Conservation (phyloP, 1,139 yeast species). For the Scheffersomyces segobiensis region DNA sequence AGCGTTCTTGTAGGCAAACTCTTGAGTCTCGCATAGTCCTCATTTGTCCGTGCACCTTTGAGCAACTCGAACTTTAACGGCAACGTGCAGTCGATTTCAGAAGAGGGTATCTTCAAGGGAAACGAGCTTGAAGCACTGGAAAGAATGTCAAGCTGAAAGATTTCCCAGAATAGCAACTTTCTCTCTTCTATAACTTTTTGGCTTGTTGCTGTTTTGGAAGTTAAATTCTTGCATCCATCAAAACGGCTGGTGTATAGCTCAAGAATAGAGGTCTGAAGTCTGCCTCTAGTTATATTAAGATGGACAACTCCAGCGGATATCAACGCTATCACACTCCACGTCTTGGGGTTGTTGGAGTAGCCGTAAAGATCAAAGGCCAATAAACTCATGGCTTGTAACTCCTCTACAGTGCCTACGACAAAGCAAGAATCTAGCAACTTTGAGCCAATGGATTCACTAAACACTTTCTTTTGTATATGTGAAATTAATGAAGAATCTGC, state of each 20-base stretch:
- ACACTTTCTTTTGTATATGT: neutral
- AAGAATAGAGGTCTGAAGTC: neutral
- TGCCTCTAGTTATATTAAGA: conserved; percentile 7
- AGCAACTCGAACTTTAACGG: neutral
- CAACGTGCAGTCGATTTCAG: neutral
- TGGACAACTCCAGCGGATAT: conserved; percentile 15
- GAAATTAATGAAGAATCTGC: neutral
- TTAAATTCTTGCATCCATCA: neutral
- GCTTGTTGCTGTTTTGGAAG: neutral
- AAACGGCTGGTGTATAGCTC: neutral
- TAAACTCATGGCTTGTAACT: conserved; percentile 24
- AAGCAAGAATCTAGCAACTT: conserved; percentile 12
- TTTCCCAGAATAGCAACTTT: neutral
- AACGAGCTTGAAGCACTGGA: neutral
- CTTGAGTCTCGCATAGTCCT: neutral
- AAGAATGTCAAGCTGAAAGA: neutral
- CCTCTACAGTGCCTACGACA: conserved; percentile 19
- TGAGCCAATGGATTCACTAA: neutral
- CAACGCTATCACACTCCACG: conserved; percentile 24
- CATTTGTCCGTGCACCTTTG: neutral
- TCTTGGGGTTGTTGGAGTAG: conserved; percentile 23
- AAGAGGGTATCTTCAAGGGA: neutral
- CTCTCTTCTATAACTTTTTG: neutral
- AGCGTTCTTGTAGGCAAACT: neutral
- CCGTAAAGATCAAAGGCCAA: conserved; percentile 27